Conservation (phyloP, 306 rosid genomes). For the Chamaecrista fasciculata region DNA sequence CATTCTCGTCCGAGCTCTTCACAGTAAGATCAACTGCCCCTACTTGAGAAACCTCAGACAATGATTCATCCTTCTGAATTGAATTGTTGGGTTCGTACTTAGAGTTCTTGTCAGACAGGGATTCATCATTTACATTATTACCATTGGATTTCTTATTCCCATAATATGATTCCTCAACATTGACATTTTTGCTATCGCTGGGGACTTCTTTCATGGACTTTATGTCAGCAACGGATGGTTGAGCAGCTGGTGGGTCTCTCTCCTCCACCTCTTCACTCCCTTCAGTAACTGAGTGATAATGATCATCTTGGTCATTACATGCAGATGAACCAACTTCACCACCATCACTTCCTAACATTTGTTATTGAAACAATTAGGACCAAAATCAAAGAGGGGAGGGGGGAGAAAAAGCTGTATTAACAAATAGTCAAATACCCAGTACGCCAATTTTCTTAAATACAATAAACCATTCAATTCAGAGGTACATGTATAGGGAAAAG, state of each 20-base stretch:
- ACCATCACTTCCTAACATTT: constrained; percentile 52
- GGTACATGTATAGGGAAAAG: not conserved
- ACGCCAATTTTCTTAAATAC: constrained; percentile 22
- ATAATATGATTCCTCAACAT: constrained; percentile 35
- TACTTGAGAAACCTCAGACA: constrained; percentile 30
- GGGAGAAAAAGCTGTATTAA: constrained; percentile 8
- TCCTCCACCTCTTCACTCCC: constrained; percentile 38
- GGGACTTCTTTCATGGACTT: constrained; percentile 32
- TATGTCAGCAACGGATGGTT: constrained; percentile 27
- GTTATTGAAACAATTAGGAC: constrained; percentile 34
- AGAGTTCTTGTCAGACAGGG: constrained; percentile 25
- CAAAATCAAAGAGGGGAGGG: constrained; percentile 15
- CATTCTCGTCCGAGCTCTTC: constrained; percentile 37
- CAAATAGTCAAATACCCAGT: constrained; percentile 13
- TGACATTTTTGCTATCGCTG: constrained; percentile 31
- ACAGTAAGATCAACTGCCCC: constrained; percentile 26
- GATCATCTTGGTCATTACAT: constrained; percentile 34
- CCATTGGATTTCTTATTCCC: constrained; percentile 37
- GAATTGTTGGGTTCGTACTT: constrained; percentile 27
- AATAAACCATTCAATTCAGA: constrained; percentile 6
- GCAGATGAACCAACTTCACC: constrained; percentile 53
- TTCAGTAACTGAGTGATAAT: constrained; percentile 38
- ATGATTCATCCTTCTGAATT: constrained; percentile 20
- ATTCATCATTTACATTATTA: constrained; percentile 44
- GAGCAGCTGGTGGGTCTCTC: constrained; percentile 33